Base-by-base conservation (phyloP, 179 eudicot species). In the Sideroxylon spinosum region DNA sequence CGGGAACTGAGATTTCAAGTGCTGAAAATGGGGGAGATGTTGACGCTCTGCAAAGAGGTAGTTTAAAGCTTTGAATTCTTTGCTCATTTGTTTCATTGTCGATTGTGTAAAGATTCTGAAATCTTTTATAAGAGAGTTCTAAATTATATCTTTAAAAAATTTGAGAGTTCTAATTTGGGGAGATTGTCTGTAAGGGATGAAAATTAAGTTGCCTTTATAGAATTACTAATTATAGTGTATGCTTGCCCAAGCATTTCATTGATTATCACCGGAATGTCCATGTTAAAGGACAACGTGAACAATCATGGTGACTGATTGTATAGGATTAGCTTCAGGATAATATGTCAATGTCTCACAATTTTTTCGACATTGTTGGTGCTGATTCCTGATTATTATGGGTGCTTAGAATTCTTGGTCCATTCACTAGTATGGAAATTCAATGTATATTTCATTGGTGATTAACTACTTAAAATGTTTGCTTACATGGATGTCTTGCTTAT, bases 21-120 rank as follows among this genome's bases (percentile, higher is more conserved):
- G 60, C 19, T 17, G 49, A 25, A 37, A 25, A 19, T 71, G 56
- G 56, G 2, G 74, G 37, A 32, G 37, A 37, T 19, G 23, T 32
- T n/a, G 22, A 20, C 22, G 66, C 9, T 68, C 74, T n/a, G 80
- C 22, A n/a, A n/a, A 77, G 49, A 77, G 80, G 74, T 77, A 32
- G 10, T 61, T 63, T 12, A 25, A 12, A 3, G 19, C 13, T 64
- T 25, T 3, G 14, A 52, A 52, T 9, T 52, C 29, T 29, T 29
- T 16, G 8, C 49, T 29, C 16, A 13, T 20, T 66, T 66, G 9
- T 14, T 26, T 0, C 20, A 14, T 66, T 29, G 48, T 66, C 46
- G 4, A 12, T 66, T 66, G 48, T 14, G 0, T 66, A 63, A 25
- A 63, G 37, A 17, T 63, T 63, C 37, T 63, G 32, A 25, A 13